These are phyloP conservation scores for Tremellales sp. DNA, from an alignment of 1,284 basidiomycete species.

Conservation along the genomic window DNA sequence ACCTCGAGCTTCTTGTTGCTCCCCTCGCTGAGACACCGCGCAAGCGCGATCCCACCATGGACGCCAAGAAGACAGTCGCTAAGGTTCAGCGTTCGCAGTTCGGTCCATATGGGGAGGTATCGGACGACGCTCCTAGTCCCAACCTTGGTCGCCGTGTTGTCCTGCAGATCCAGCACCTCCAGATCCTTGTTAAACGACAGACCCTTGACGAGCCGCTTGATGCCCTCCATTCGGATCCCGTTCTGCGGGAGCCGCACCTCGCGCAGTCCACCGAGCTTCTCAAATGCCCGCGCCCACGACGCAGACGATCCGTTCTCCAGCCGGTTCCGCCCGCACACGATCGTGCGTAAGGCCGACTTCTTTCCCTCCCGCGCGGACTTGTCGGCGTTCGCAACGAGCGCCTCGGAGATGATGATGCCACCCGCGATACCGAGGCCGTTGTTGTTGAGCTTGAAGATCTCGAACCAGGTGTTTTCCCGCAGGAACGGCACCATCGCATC, in stretches of 20 bases:
- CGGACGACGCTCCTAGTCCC: slow-evolving; percentile 72
- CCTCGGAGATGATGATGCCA: slow-evolving; percentile 79
- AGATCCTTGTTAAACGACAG: slow-evolving; percentile 66
- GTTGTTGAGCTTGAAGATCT: slow-evolving; percentile 88
- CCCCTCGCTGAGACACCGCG: slow-evolving; percentile 58
- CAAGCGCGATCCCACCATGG: slow-evolving; percentile 59
- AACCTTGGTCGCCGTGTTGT: slow-evolving; percentile 83
- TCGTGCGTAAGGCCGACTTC: slow-evolving; percentile 64
- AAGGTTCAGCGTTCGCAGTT: slow-evolving; percentile 74
- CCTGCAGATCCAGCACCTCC: slow-evolving; percentile 83
- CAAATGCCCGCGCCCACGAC: slow-evolving; percentile 83
- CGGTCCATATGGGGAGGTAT: slow-evolving; percentile 66
- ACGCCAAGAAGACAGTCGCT: slow-evolving; percentile 85
- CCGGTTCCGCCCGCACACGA: slow-evolving; percentile 92
- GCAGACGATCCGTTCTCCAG: slow-evolving; percentile 85
- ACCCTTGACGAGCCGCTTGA: slow-evolving; percentile 74
- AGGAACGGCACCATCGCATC: slow-evolving; percentile 92
- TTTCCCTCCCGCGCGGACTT: slow-evolving; percentile 64
- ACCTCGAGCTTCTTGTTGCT: slow-evolving; percentile 68
- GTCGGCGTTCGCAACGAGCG: slow-evolving; percentile 72
- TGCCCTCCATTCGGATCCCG: slow-evolving; percentile 91
- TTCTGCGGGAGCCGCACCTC: slow-evolving; percentile 96
- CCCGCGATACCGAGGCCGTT: slow-evolving; percentile 95
- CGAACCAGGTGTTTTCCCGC: slow-evolving; percentile 69
- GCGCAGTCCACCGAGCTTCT: slow-evolving; percentile 67